Evolutionary conservation across 768 basidiomycete species (phyloP).

Genomic region (Inosperma sp.): DNA sequence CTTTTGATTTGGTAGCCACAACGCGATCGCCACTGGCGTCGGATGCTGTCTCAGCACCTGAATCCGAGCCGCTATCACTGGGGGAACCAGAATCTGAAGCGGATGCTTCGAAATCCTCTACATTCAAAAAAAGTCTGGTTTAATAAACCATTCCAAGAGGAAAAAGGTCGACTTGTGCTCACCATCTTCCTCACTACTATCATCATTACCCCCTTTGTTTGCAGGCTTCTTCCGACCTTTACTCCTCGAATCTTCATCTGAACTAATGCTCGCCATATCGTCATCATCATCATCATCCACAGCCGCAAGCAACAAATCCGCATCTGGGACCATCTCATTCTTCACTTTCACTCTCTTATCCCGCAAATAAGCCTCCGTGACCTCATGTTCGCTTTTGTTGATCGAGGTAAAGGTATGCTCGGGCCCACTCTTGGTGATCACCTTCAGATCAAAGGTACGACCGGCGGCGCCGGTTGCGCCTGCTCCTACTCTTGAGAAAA

Average conservation of each 20-base stretch:
- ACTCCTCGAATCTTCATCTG: slow-evolving; percentile 51
- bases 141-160: background rate
- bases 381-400: slow-evolving; percentile 92
- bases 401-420: slow-evolving; percentile 91
- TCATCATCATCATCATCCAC: slow-evolving; percentile 67
- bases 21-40: slow-evolving; percentile 80
- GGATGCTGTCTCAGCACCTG: slow-evolving; percentile 74
- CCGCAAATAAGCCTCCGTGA: slow-evolving; percentile 78
- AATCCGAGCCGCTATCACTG: slow-evolving; percentile 65
- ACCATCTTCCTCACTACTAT: slow-evolving; percentile 77
- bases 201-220: slow-evolving; percentile 56
- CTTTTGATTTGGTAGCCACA: slow-evolving; percentile 44
- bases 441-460: slow-evolving; percentile 90
- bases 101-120: slow-evolving; percentile 92
- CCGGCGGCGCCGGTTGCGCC: slow-evolving; percentile 78
- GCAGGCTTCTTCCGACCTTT: slow-evolving; percentile 35
- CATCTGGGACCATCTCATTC: slow-evolving; percentile 92
- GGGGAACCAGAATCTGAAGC: slow-evolving; percentile 88
- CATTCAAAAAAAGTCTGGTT: slow-evolving; percentile 12
- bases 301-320: slow-evolving; percentile 65
- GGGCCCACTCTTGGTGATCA: slow-evolving; percentile 78
- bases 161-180: background rate
- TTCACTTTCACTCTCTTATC: slow-evolving; percentile 92
- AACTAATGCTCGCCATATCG: slow-evolving; percentile 73
- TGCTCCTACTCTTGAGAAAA: slow-evolving; percentile 91